A percentile compares a stretch with the other conserved stretches of the same genome.
phyloP scores from a whole-genome alignment of 2,329 filamentous ascomycete genomes.

The Hirsutella rhossiliensis region DNA sequence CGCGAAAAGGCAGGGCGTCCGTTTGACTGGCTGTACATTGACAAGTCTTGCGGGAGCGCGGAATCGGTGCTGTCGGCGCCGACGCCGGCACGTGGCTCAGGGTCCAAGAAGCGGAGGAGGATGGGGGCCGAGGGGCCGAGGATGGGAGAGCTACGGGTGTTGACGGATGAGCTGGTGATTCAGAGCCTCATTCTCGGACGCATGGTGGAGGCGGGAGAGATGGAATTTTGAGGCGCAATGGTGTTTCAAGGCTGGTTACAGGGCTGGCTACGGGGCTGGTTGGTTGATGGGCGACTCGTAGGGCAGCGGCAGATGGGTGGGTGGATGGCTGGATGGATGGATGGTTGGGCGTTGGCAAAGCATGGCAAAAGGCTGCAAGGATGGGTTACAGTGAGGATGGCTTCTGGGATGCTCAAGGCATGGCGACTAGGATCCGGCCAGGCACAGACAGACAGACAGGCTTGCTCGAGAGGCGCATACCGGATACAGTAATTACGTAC shows the following conservation, averaged over 20 bases:
- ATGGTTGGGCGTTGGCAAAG: too few species aligned
- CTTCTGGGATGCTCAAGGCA: too few species aligned
- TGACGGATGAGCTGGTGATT: slow-evolving; percentile 78
- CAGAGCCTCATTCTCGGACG: slow-evolving; percentile 85
- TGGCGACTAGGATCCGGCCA: too few species aligned
- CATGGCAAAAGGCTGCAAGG: too few species aligned
- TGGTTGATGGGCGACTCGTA: too few species aligned
- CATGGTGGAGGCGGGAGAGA: slow-evolving; percentile 52
- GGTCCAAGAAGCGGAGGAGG: slow-evolving; percentile 28
- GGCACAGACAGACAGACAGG: too few species aligned
- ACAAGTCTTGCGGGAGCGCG: slow-evolving; percentile 47
- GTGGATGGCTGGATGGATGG: too few species aligned
- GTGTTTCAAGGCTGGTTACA: background rate
- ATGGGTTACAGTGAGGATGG: too few species aligned
- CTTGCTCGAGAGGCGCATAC: too few species aligned
- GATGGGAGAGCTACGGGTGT: slow-evolving; percentile 47
- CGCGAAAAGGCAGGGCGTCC: slow-evolving; percentile 30
- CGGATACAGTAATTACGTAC: too few species aligned
- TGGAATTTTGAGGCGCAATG: slow-evolving; percentile 6
- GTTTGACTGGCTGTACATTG: slow-evolving; percentile 74
- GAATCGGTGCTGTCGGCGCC: slow-evolving; percentile 35
- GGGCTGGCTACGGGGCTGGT: too few species aligned
- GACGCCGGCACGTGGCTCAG: slow-evolving; percentile 9
- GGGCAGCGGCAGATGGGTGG: too few species aligned
- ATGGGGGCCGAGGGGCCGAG: slow-evolving; percentile 8